Percentiles rank a stretch among this genome's conserved stretches.
These are phyloP conservation scores for Zizania palustris DNA, from an alignment of 202 grass and related monocot species.

Conservation along the genomic window DNA sequence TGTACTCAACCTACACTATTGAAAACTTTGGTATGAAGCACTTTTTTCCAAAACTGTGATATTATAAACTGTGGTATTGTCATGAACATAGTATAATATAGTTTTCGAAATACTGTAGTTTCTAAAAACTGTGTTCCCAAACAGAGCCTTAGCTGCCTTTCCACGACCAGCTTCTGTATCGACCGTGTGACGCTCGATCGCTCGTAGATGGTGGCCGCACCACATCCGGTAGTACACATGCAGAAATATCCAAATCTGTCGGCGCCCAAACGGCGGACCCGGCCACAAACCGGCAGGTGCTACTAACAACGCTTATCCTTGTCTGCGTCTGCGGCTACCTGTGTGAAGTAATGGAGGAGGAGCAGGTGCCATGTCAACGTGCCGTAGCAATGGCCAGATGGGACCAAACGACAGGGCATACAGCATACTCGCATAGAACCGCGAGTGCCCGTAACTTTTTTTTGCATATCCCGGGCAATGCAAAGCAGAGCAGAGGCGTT, in stretches of 20 bases:
- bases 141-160: too few species aligned
- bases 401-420: not conserved
- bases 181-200: too few species aligned
- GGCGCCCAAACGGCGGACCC: constrained; percentile 19
- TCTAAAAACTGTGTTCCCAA: too few species aligned
- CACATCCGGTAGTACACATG: not conserved
- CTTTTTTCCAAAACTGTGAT: too few species aligned
- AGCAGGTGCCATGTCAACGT: constrained; percentile 22
- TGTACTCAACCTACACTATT: too few species aligned
- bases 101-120: too few species aligned
- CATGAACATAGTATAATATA: too few species aligned
- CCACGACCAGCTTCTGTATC: too few species aligned
- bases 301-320: not conserved
- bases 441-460: not conserved
- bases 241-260: constrained; percentile 26
- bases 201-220: not conserved
- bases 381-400: constrained; percentile 1
- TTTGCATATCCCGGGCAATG: not conserved
- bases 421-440: not conserved
- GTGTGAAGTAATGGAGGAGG: not conserved
- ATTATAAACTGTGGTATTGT: too few species aligned
- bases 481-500: not conserved
- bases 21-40: too few species aligned
- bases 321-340: constrained; percentile 23
- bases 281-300: not conserved